Conservation (phyloP, 179 eudicot species). For the Patellifolia procumbens region DNA sequence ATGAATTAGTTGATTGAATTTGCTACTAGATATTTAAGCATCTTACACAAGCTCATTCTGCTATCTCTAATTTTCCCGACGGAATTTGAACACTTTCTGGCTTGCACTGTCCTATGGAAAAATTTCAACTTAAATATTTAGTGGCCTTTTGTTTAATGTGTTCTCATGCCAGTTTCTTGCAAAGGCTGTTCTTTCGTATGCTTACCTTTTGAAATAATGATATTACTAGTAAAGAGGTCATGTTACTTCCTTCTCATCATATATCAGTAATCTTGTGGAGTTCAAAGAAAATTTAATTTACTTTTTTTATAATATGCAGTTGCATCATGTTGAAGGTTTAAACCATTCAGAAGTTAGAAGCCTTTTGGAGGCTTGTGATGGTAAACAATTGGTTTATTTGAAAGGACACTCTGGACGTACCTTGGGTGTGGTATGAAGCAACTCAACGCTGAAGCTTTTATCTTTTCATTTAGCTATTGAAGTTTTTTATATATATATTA, state of each 20-base stretch:
- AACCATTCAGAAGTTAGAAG: constrained; percentile 53
- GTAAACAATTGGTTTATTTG: constrained; percentile 45
- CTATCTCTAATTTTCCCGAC: neutral
- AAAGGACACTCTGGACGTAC: constrained; percentile 69
- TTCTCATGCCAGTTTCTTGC: neutral
- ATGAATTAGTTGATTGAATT: neutral
- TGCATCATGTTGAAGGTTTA: constrained; percentile 93
- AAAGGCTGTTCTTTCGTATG: neutral
- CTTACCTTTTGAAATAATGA: neutral
- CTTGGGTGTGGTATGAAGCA: constrained; percentile 66
- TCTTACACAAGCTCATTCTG: neutral
- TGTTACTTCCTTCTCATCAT: neutral
- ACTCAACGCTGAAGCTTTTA: constrained; percentile 3
- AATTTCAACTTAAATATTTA: neutral
- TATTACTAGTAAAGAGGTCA: neutral
- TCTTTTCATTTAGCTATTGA: neutral
- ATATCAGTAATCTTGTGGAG: neutral
- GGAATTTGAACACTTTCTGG: neutral
- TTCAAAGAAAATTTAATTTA: neutral
- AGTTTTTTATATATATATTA: too few species aligned
- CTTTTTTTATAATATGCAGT: constrained; percentile 36
- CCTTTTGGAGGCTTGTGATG: constrained; percentile 44
- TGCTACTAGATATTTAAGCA: neutral
- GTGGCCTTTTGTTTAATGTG: neutral
- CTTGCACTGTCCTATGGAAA: neutral